Conservation (phyloP, 2,329 filamentous ascomycete species). For the Endoconidiophora polonica region DNA sequence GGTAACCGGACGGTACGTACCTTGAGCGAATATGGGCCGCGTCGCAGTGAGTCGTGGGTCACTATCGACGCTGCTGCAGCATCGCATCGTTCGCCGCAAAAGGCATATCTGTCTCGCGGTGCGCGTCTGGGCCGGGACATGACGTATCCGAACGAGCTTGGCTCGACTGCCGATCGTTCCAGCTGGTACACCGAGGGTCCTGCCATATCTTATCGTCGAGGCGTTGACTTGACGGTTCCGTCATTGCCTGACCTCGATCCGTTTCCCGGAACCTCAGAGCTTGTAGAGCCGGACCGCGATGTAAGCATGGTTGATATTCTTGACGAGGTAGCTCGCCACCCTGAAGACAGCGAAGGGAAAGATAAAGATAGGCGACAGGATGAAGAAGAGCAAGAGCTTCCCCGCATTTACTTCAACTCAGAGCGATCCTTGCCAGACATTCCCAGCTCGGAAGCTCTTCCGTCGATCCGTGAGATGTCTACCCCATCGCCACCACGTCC, state of each 20-base stretch:
- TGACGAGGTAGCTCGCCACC: not conserved
- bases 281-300: not conserved
- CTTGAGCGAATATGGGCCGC: constrained; percentile 2
- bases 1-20: not conserved
- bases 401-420: constrained; percentile 1
- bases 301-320: constrained; percentile 7
- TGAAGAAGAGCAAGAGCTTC: constrained; percentile 6
- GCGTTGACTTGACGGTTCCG: not conserved
- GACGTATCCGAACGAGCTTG: constrained; percentile 1
- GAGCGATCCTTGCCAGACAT: constrained; percentile 10
- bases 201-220: not conserved
- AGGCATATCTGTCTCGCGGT: constrained; percentile 1
- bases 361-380: not conserved
- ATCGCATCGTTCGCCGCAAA: constrained; percentile 1
- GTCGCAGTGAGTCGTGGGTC: constrained; percentile 11
- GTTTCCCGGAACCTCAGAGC: constrained; percentile 5
- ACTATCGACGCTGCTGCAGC: constrained; percentile 7
- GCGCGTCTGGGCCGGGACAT: constrained; percentile 4
- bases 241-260: constrained; percentile 7
- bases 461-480: constrained; percentile 5
- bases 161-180: constrained; percentile 3
- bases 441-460: constrained; percentile 12
- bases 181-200: constrained; percentile 12
- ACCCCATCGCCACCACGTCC: constrained; percentile 5
- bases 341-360: not conserved